A percentile compares a stretch with the other conserved stretches of the same genome.
Conservation (phyloP, 1,284 basidiomycete genomes). For the Thecaphora thlaspeos region DNA sequence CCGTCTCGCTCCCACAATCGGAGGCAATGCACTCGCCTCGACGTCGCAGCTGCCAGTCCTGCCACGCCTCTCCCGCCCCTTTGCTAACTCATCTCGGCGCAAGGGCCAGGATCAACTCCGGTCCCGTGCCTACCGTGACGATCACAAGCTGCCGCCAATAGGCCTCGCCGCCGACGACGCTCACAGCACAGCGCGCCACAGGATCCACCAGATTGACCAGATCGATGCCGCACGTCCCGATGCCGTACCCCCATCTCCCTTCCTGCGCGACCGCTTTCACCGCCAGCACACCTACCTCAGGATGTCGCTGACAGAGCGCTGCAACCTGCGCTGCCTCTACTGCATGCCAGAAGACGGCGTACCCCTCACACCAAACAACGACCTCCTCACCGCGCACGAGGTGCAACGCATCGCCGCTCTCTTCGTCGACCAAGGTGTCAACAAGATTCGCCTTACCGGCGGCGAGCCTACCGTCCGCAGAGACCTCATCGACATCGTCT, state of each 20-base stretch:
- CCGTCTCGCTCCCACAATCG: no score
- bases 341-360: conserved; percentile 85
- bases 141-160: neutral
- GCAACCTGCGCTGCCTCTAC: conserved; percentile 84
- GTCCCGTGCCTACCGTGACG: neutral
- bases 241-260: conserved; percentile 9
- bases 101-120: no score
- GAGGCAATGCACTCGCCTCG: no score
- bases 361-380: conserved; percentile 69
- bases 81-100: no score
- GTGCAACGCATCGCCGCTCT: conserved; percentile 69
- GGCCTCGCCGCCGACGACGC: neutral
- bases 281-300: conserved; percentile 73
- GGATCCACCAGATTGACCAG: conserved; percentile 24
- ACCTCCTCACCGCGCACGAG: conserved; percentile 75
- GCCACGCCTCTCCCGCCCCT: no score
- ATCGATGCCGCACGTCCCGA: conserved; percentile 6
- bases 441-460: conserved; percentile 81
- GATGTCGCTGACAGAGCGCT: conserved; percentile 80
- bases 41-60: no score
- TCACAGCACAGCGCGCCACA: conserved; percentile 16
- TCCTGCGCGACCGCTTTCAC: conserved; percentile 35
- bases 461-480: conserved; percentile 83
- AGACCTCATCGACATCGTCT: conserved; percentile 71
- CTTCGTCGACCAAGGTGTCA: conserved; percentile 75